Conservation (phyloP, 2,329 filamentous ascomycete species). For the Didymella pinodella region DNA sequence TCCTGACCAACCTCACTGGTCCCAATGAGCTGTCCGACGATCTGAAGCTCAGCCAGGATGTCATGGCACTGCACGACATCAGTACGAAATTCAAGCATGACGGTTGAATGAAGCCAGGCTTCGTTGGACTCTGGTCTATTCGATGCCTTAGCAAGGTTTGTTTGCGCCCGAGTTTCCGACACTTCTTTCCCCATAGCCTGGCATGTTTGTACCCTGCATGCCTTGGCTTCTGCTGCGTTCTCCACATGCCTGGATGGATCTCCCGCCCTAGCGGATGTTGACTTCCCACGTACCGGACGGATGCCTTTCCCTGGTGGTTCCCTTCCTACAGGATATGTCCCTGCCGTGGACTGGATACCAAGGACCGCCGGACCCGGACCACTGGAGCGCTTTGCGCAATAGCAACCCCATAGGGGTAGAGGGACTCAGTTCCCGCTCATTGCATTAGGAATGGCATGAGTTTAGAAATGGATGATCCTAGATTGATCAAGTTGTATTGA, state of each 20-base stretch:
- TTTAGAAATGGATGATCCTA: constrained; percentile 30
- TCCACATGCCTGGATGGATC: constrained; percentile 33
- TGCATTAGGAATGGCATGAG: constrained; percentile 39
- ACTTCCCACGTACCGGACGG: constrained; percentile 37
- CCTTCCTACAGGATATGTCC: constrained; percentile 36
- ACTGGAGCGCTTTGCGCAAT: constrained; percentile 32
- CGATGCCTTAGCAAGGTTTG: constrained; percentile 43
- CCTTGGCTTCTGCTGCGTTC: constrained; percentile 33
- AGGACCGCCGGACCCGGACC: constrained; percentile 29
- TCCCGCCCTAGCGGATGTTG: constrained; percentile 37
- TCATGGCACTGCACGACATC: constrained; percentile 46
- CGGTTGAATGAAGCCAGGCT: constrained; percentile 40
- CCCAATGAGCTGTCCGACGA: constrained; percentile 48
- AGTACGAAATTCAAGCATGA: constrained; percentile 44
- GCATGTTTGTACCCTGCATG: constrained; percentile 33
- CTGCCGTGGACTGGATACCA: constrained; percentile 35
- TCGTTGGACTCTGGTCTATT: constrained; percentile 30
- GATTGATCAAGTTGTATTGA: constrained; percentile 32
- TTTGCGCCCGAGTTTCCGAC: constrained; percentile 35
- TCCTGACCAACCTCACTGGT: constrained; percentile 40
- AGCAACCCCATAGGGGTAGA: constrained; percentile 27
- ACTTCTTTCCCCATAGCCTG: constrained; percentile 28
- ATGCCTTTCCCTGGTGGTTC: constrained; percentile 28
- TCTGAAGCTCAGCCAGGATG: constrained; percentile 48
- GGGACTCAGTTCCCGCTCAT: constrained; percentile 36